Conservation (phyloP, 2,329 filamentous ascomycete genomes). For the Fusarium coicis region DNA sequence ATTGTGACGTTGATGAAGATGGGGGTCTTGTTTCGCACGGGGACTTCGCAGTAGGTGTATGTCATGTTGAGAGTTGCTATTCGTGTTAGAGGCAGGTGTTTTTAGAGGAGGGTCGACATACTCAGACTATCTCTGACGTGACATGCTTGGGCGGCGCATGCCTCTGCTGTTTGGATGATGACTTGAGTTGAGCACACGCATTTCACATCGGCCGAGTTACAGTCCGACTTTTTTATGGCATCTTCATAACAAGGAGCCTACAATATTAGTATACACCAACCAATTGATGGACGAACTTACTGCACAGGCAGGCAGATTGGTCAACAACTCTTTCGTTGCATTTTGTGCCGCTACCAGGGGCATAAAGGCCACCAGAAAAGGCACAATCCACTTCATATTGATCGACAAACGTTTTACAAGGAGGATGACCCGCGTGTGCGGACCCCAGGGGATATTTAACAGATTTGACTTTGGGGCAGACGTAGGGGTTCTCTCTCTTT, state of each 20-base stretch:
- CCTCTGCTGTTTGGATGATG: slow-evolving; percentile 30
- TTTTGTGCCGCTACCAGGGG: slow-evolving; percentile 20
- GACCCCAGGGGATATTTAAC: slow-evolving; percentile 20
- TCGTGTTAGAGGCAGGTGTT: neutral
- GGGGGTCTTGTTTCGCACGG: slow-evolving; percentile 14
- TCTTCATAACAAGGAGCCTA: slow-evolving; percentile 14
- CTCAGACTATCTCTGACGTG: slow-evolving; percentile 15
- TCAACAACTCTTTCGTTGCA: slow-evolving; percentile 28
- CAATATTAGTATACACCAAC: neutral
- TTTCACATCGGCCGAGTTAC: slow-evolving; percentile 31
- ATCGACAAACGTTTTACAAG: slow-evolving; percentile 20
- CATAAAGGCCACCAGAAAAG: slow-evolving; percentile 35
- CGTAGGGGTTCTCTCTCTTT: neutral
- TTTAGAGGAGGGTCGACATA: neutral
- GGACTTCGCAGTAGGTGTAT: slow-evolving; percentile 28
- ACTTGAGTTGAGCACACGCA: slow-evolving; percentile 38
- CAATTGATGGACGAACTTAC: slow-evolving; percentile 15
- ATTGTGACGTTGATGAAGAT: slow-evolving; percentile 28
- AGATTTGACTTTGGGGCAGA: neutral
- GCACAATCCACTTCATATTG: slow-evolving; percentile 41
- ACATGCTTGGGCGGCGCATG: slow-evolving; percentile 10
- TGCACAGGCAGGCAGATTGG: slow-evolving; percentile 31
- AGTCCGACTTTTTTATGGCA: slow-evolving; percentile 15
- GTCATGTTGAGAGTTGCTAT: slow-evolving; percentile 23
- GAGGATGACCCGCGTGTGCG: slow-evolving; percentile 6